These are phyloP conservation scores for Suillus alpinus DNA, from an alignment of 768 basidiomycete genomes.

Conservation along the genomic window DNA sequence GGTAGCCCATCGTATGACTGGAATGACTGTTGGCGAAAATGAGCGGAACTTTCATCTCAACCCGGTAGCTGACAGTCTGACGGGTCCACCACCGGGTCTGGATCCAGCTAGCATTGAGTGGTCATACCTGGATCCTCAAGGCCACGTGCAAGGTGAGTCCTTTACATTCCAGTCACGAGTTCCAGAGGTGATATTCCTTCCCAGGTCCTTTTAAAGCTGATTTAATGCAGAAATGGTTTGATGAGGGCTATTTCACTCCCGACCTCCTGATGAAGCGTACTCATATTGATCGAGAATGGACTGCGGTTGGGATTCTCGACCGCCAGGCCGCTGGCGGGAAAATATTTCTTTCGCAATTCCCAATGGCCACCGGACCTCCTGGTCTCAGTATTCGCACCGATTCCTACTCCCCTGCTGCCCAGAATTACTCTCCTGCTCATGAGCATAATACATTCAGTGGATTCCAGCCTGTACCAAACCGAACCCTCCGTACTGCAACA, in stretches of 20 bases:
- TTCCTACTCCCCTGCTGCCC: slow-evolving; percentile 38
- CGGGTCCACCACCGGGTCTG: slow-evolving; percentile 44
- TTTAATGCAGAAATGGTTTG: slow-evolving; percentile 93
- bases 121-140: slow-evolving; percentile 91
- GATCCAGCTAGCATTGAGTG: slow-evolving; percentile 72
- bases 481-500: slow-evolving; percentile 58
- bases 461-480: slow-evolving; percentile 66
- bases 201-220: slow-evolving; percentile 87
- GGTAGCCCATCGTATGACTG: slow-evolving; percentile 11
- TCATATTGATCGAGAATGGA: slow-evolving; percentile 67
- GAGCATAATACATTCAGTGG: slow-evolving; percentile 42
- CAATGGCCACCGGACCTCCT: slow-evolving; percentile 45
- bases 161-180: neutral
- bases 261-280: slow-evolving; percentile 84
- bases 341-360: slow-evolving; percentile 59
- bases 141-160: slow-evolving; percentile 80
- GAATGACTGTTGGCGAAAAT: slow-evolving; percentile 16
- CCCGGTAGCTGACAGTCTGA: slow-evolving; percentile 13
- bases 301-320: slow-evolving; percentile 57
- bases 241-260: slow-evolving; percentile 82
- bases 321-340: slow-evolving; percentile 51
- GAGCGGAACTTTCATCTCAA: slow-evolving; percentile 7
- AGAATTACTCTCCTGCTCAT: slow-evolving; percentile 38
- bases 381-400: slow-evolving; percentile 50
- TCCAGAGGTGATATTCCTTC: neutral